These are phyloP conservation scores for Physcomitrium patens DNA, from an alignment of 225 moss, liverwort and hornwort genomes.

Conservation along the genomic window DNA sequence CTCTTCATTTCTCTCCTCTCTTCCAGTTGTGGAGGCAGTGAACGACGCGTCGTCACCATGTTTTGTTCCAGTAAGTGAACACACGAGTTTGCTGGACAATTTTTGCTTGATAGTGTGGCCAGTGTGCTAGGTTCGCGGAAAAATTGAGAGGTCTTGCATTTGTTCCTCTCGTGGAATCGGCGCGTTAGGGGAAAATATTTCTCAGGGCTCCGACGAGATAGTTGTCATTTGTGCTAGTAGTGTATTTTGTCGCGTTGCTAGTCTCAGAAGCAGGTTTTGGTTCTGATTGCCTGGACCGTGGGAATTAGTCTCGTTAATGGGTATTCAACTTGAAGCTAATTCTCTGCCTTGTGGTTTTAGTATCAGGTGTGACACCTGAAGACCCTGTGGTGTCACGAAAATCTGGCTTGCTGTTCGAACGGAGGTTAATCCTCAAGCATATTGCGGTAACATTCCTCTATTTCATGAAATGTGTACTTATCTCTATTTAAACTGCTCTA, in stretches of 20 bases:
- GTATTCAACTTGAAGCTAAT: conserved; percentile 25
- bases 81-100: neutral
- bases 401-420: conserved; percentile 86
- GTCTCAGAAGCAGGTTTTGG: neutral
- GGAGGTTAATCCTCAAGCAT: conserved; percentile 83
- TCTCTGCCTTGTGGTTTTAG: conserved; percentile 44
- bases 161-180: conserved; percentile 13
- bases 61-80: conserved; percentile 47
- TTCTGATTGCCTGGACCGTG: neutral
- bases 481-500: conserved; percentile 6
- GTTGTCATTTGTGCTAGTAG: conserved; percentile 8
- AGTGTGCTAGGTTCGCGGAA: neutral
- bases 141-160: conserved; percentile 7
- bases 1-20: neutral
- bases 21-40: conserved; percentile 5
- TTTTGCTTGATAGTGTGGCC: conserved; percentile 16
- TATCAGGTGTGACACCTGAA: conserved; percentile 95
- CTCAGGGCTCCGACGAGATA: neutral
- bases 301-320: neutral
- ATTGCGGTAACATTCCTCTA: conserved; percentile 48
- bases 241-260: neutral
- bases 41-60: conserved; percentile 38
- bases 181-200: neutral
- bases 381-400: conserved; percentile 92
- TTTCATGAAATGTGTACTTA: neutral